These are phyloP conservation scores for Suillus lakei DNA, from an alignment of 768 basidiomycete species.

Conservation along the genomic window DNA sequence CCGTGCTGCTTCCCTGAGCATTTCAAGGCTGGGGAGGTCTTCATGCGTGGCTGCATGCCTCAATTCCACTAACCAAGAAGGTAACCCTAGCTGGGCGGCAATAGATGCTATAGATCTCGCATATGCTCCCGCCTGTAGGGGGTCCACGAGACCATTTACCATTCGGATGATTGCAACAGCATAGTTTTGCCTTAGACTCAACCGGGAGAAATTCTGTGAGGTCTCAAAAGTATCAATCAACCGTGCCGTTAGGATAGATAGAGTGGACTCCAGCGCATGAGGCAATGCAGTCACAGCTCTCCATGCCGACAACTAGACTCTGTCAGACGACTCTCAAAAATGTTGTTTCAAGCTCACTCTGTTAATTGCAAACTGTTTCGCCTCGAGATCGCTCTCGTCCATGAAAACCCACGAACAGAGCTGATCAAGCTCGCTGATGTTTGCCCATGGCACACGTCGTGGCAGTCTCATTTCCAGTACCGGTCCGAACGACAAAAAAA, in stretches of 20 bases:
- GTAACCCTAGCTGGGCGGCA: slow-evolving; percentile 84
- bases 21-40: slow-evolving; percentile 82
- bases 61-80: slow-evolving; percentile 88
- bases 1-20: slow-evolving; percentile 75
- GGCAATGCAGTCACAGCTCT: slow-evolving; percentile 75
- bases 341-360: slow-evolving; percentile 50
- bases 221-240: slow-evolving; percentile 50
- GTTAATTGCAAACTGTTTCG: slow-evolving; percentile 63
- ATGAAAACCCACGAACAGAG: slow-evolving; percentile 77
- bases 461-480: slow-evolving; percentile 64
- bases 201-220: slow-evolving; percentile 33
- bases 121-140: slow-evolving; percentile 86
- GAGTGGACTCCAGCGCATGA: slow-evolving; percentile 77
- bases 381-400: slow-evolving; percentile 61
- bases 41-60: slow-evolving; percentile 97
- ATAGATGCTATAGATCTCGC: slow-evolving; percentile 91
- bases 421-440: slow-evolving; percentile 70
- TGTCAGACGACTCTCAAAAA: slow-evolving; percentile 8
- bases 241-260: slow-evolving; percentile 65
- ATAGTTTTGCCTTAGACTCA: slow-evolving; percentile 76
- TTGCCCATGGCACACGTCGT: slow-evolving; percentile 81
- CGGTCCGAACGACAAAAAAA: neutral
- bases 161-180: slow-evolving; percentile 84
- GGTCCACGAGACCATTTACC: slow-evolving; percentile 95
- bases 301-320: slow-evolving; percentile 76